Evolutionary conservation across 179 eudicot species (phyloP), one percentile per base, ranked within the genome.

Genomic region (Camellia oleifera): DNA sequence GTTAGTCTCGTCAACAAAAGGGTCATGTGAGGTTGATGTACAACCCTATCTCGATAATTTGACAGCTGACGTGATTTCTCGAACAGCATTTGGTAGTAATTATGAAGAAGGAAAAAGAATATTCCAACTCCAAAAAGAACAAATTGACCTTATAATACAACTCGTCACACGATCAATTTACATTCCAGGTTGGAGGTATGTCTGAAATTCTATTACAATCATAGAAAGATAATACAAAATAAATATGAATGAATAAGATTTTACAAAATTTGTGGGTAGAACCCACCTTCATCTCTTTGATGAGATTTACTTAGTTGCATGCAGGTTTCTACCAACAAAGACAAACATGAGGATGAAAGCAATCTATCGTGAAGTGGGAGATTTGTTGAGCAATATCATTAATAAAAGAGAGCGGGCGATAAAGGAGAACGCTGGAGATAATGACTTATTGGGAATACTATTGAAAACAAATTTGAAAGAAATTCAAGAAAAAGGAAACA

Each of bases 11-110:
- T 32, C 40, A 32, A 63, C 76, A 64, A 60, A 78, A 0, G 81
- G 80, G 40, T 85, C 81, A 42, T 18, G 62, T 54, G 88, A 81
- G 46, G 11, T 85, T 18, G 88, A 85, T 62, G 84, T 84, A 26
- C 74, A 74, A 82, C 84, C 86, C 52, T 77, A 69, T 56, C 73
- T 84, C 20, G 56, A 48, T 14, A 81, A 57, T 72, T 78, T 84
- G 64, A 7, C 86, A 2, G 84, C 78, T 0, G 87, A 87, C 53
- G 84, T 81, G 17, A 84, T 87, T 56, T 87, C 89, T 44, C 80
- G 83, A 26, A 84, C 92, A 8, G 93, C 95, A 46, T 91, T 92
- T 82, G 91, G 94, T 0, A 88, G 94, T 81, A 84, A 81, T 86
- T 87, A 84, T 48, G 87, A 82, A 45, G 88, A 88, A 70, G 91